Conservation (phyloP, 2,329 filamentous ascomycete genomes). For the Aspergillus sp. region DNA sequence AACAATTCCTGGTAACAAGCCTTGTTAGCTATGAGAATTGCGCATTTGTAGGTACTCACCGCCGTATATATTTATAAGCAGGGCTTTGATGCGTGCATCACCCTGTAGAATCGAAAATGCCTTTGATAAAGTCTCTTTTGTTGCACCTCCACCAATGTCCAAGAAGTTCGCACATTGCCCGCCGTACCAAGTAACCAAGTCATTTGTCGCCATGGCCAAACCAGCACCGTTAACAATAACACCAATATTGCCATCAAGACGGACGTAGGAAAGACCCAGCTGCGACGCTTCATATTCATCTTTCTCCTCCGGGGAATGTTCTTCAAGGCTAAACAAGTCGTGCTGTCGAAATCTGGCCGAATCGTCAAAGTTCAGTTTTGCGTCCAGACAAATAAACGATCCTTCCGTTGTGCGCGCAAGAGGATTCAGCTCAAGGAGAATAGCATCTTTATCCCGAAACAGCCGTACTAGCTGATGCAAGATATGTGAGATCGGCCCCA, state of each 20-base stretch:
- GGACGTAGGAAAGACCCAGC: conserved; percentile 28
- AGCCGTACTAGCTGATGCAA: conserved; percentile 31
- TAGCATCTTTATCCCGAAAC: conserved; percentile 50
- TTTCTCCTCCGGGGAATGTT: conserved; percentile 29
- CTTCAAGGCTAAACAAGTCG: conserved; percentile 39
- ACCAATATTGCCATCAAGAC: conserved; percentile 32
- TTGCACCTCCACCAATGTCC: conserved; percentile 31
- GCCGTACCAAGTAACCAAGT: conserved; percentile 24
- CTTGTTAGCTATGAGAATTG: neutral
- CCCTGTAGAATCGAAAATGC: conserved; percentile 27
- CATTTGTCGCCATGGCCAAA: conserved; percentile 36
- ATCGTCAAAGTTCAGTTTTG: conserved; percentile 50
- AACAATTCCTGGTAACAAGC: conserved; percentile 41
- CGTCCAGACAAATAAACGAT: conserved; percentile 34
- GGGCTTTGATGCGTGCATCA: conserved; percentile 25
- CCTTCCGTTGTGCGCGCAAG: conserved; percentile 30
- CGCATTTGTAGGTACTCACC: conserved; percentile 15
- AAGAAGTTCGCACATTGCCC: conserved; percentile 33
- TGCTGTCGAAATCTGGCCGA: conserved; percentile 44
- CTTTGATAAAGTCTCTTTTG: conserved; percentile 23
- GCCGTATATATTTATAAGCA: conserved; percentile 57
- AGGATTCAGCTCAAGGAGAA: conserved; percentile 43
- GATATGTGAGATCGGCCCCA: conserved; percentile 20
- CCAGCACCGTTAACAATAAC: conserved; percentile 35
- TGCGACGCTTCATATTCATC: conserved; percentile 35